phyloP scores from a whole-genome alignment of 805 yeast genomes.

The Kazachstania taianensis region DNA sequence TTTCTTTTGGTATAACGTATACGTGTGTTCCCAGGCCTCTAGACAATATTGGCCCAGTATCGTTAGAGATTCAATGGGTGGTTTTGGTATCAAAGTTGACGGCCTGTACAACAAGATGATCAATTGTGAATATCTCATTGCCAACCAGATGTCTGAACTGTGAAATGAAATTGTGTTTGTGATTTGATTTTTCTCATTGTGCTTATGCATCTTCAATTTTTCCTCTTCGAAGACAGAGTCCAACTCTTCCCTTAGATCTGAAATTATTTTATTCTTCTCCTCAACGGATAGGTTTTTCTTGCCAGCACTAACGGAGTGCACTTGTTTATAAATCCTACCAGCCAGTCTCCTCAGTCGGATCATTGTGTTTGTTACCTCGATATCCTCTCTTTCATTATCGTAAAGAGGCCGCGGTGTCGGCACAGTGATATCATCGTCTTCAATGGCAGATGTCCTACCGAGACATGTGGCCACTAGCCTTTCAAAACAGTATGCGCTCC shows the following conservation, averaged over 20 bases:
- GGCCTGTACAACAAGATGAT: constrained; percentile 41
- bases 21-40: constrained; percentile 37
- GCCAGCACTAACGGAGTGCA: constrained; percentile 37
- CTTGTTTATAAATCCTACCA: constrained; percentile 35
- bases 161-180: constrained; percentile 25
- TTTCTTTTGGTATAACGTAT: constrained; percentile 35
- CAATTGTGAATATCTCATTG: constrained; percentile 37
- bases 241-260: constrained; percentile 28
- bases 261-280: constrained; percentile 28
- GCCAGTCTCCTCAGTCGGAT: constrained; percentile 38
- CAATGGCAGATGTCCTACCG: constrained; percentile 40
- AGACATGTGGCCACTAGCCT: constrained; percentile 38
- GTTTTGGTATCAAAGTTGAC: constrained; percentile 38
- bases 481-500: constrained; percentile 42
- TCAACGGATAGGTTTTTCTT: constrained; percentile 24
- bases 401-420: constrained; percentile 33
- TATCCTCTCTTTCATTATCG: constrained; percentile 34
- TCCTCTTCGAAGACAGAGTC: constrained; percentile 23
- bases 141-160: constrained; percentile 28
- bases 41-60: constrained; percentile 37
- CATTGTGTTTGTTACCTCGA: constrained; percentile 34
- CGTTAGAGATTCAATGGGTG: constrained; percentile 33
- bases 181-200: constrained; percentile 6
- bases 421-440: constrained; percentile 41
- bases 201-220: constrained; percentile 16